Evolutionary conservation across 805 yeast species (phyloP), one percentile per base, ranked within the genome.

Genomic region (Candida takata): DNA sequence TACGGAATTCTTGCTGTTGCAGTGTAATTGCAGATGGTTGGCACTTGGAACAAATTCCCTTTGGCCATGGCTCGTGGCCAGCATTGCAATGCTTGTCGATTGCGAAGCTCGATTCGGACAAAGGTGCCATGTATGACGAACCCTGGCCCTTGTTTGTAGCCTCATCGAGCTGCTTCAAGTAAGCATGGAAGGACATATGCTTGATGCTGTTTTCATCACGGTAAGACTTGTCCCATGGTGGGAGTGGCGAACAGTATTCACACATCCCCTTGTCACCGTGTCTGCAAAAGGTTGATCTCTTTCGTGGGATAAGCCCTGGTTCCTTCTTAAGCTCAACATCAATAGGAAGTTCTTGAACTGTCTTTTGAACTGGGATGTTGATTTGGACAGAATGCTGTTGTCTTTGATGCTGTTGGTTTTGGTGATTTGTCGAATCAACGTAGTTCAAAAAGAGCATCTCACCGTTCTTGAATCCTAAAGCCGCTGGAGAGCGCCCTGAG

Each of bases 221-320:
- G 55, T 87, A 90, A 16, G 69, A 74, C 44, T 70, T 70, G 57
- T 92, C 96, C 85, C 90, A 92, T 3, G 98, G 97, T 24, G 95
- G 96, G 35, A 92, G 62, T 0, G 97, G 96, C 24, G 94, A 77
- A 57, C 97, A 92, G 55, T 87, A 86, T 53, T 92, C 98, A 59
- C 98, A 92, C 97, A 92, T 92, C 2, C 97, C 99, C 49, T 80
- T 81, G 26, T 79, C 90, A 3, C 90, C 83, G 56, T 92, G 98
- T 41, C 79, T 74, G 59, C 98, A 90, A 42, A 87, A 63, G 3
- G 57, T 49, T 2, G 85, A 73, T 43, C 65, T 69, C 25, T 65
- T 60, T 24, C 98, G 70, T 20, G 69, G 59, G 37, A 92, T 85
- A 37, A 82, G 63, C 0, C 98, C 99, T 29, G 73, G 71, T 36